Base-by-base conservation (phyloP, 2,329 filamentous ascomycete species). In the Penicillium sp. region DNA sequence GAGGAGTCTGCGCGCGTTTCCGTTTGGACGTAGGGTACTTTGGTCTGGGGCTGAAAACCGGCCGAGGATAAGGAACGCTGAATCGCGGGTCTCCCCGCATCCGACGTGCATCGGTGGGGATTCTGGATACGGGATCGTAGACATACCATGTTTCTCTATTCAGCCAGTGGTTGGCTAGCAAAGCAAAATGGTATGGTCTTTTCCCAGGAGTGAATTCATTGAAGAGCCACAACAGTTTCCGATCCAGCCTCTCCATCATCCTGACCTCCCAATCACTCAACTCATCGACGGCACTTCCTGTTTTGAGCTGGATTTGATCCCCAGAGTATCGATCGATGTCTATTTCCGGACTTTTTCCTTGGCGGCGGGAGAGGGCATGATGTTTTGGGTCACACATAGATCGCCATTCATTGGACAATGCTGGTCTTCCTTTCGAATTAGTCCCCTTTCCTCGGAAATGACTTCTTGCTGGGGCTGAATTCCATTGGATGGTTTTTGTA, bases 121-220 rank as follows among this genome's bases (percentile, higher is more conserved):
- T 64, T 49, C 74, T 66, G 29, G 71, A 75, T n/a, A 68, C 57
- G 9, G 74, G 72, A 52, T 75, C 73, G 39, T 68, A 65, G 29
- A 76, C 72, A 21, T 72, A 45, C 73, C 72, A 75, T 1, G 73
- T 75, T 32, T 69, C 62, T 39, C 57, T 65, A 50, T 75, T 77
- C n/a, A 76, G 48, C 73, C 74, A 77, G 53, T 75, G 74, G 46
- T 75, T 75, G 32, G 72, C 68, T 39, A 76, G 66, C 23, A 73
- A 55, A 25, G 70, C 62, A 52, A 76, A 76, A 55, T 75, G 71
- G 50, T 70, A 75, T 6, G 73, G 68, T 54, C 70, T 73, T 45
- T 70, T 65, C 10, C 73, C 74, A 6, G 74, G 73, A 6, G 67
- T 71, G 23, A 70, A 65, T 54, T 77, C 72, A 39, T 68, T 61